Evolutionary conservation across 2,329 filamentous ascomycete genomes (phyloP).

Genomic region (Myriosclerotinia curreyana): DNA sequence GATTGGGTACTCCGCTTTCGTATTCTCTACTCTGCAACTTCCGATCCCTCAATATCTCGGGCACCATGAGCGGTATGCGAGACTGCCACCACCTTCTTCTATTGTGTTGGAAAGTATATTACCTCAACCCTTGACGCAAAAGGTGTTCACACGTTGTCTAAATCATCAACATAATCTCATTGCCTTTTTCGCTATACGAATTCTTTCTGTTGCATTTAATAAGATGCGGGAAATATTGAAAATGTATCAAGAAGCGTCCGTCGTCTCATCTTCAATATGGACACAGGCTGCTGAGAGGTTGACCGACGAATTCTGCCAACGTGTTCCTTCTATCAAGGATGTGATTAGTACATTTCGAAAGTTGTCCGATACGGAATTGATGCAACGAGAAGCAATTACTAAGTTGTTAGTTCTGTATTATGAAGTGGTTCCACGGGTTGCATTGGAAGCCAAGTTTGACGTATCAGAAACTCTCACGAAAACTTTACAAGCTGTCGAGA

Average conservation of each 20-base stretch:
- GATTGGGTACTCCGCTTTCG: constrained; percentile 87
- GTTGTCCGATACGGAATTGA: constrained; percentile 62
- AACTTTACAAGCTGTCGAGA: constrained; percentile 60
- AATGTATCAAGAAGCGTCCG: constrained; percentile 45
- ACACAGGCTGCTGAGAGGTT: constrained; percentile 64
- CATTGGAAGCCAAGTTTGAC: constrained; percentile 82
- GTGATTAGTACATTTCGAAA: constrained; percentile 71
- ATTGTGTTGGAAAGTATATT: constrained; percentile 83
- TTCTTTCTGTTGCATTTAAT: constrained; percentile 73
- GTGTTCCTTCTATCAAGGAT: constrained; percentile 79
- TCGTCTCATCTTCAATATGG: constrained; percentile 54
- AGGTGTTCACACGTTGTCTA: constrained; percentile 74
- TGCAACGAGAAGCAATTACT: constrained; percentile 76
- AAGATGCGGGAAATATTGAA: constrained; percentile 59
- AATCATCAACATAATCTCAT: constrained; percentile 77
- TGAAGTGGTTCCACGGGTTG: constrained; percentile 73
- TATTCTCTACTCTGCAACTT: constrained; percentile 77
- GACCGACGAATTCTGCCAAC: constrained; percentile 69
- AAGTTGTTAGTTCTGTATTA: constrained; percentile 83
- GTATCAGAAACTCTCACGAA: constrained; percentile 73
- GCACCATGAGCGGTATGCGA: constrained; percentile 57
- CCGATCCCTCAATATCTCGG: constrained; percentile 72
- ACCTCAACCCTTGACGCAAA: constrained; percentile 76
- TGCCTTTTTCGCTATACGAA: constrained; percentile 77
- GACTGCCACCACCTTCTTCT: constrained; percentile 72